A percentile compares a stretch with the other conserved stretches of the same genome.
phyloP scores from a whole-genome alignment of 257 asterid species.

The Craterostigma plantagineum region DNA sequence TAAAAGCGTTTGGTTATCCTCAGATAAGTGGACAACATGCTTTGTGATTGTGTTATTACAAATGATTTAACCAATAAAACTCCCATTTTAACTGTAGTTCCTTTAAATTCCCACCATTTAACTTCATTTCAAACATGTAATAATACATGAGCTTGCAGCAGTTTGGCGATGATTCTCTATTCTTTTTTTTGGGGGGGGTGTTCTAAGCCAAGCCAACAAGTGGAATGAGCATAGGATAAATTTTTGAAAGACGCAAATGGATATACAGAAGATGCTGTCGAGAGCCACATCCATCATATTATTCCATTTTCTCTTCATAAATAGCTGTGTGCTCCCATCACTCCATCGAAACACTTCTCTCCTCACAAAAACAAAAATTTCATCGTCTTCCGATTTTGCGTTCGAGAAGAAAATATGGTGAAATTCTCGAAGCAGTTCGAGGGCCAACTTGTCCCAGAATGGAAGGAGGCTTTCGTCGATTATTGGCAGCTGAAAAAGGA shows the following conservation, averaged over 20 bases:
- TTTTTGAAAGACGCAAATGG: slow-evolving; percentile 20
- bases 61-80: too few species aligned
- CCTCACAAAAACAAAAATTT: too few species aligned
- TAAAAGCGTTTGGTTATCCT: too few species aligned
- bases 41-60: too few species aligned
- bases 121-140: too few species aligned
- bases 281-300: slow-evolving; percentile 11
- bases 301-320: slow-evolving; percentile 39
- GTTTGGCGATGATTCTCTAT: too few species aligned
- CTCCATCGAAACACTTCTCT: background rate
- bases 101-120: too few species aligned
- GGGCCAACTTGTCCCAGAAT: slow-evolving; percentile 76
- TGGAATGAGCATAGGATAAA: slow-evolving; percentile 47
- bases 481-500: slow-evolving; percentile 66
- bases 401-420: slow-evolving; percentile 29
- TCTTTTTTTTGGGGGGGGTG: background rate
- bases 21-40: too few species aligned
- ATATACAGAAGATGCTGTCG: slow-evolving; percentile 59
- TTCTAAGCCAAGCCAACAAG: slow-evolving; percentile 15
- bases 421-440: slow-evolving; percentile 82
- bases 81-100: too few species aligned
- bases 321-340: slow-evolving; percentile 21
- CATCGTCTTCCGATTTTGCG: too few species aligned
- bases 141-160: too few species aligned
- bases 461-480: slow-evolving; percentile 95